Evolutionary conservation across 202 grass and related monocot species (phyloP).

Genomic region (Hordeum pubiflorum): DNA sequence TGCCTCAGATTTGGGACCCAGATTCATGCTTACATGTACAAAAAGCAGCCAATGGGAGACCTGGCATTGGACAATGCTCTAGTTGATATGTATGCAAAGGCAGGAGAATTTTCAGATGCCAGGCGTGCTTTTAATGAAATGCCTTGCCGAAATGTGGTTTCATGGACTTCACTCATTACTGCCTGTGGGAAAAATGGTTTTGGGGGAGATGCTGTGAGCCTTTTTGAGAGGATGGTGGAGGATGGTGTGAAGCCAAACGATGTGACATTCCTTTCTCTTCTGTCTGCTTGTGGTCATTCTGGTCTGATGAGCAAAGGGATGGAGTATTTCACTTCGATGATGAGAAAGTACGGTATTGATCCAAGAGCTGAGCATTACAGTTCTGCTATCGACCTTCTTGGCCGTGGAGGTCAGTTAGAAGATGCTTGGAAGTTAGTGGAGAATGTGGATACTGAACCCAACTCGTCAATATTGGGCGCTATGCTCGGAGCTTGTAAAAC

Average conservation of each 20-base stretch:
- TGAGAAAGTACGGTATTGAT: conserved; percentile 62
- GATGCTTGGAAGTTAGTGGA: conserved; percentile 65
- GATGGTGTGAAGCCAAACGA: conserved; percentile 80
- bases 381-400: conserved; percentile 77
- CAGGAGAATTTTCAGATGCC: conserved; percentile 51
- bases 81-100: conserved; percentile 90
- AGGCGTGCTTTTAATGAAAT: conserved; percentile 69
- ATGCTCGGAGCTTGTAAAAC: conserved; percentile 69
- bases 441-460: conserved; percentile 37
- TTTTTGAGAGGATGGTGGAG: conserved; percentile 67
- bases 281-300: conserved; percentile 64
- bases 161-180: conserved; percentile 87
- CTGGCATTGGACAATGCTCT: conserved; percentile 57
- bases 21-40: conserved; percentile 62
- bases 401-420: conserved; percentile 59
- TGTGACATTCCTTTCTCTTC: conserved; percentile 79
- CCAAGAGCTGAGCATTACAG: conserved; percentile 78
- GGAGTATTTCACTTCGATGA: conserved; percentile 66
- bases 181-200: conserved; percentile 60
- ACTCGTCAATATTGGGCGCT: conserved; percentile 68
- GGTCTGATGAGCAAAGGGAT: conserved; percentile 55
- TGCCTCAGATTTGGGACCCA: conserved; percentile 51
- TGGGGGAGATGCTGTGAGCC: conserved; percentile 40
- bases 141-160: conserved; percentile 69
- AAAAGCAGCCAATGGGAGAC: conserved; percentile 43